phyloP scores from a whole-genome alignment of 2,329 filamentous ascomycete genomes.

The Paramyrothecium sp. region DNA sequence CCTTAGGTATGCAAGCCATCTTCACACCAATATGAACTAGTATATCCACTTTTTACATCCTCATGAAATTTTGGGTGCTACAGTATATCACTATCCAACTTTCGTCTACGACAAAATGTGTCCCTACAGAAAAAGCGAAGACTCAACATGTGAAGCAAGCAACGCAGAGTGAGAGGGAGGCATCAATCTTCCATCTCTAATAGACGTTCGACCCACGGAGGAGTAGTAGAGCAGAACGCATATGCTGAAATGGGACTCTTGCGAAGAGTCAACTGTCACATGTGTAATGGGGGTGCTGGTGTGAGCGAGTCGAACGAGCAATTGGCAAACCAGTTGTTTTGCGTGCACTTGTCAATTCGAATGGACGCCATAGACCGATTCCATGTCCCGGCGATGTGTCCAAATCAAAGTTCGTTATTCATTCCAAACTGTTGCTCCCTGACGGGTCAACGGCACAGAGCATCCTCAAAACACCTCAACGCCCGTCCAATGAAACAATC shows the following conservation, averaged over 20 bases:
- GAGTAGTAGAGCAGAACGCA: conserved; percentile 46
- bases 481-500: neutral
- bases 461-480: neutral
- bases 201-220: conserved; percentile 54
- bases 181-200: conserved; percentile 51
- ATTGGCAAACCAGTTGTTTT: neutral
- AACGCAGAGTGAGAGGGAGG: conserved; percentile 52
- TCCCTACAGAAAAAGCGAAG: conserved; percentile 48
- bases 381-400: too few species aligned
- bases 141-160: conserved; percentile 40
- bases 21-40: too few species aligned
- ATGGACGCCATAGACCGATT: too few species aligned
- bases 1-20: too few species aligned
- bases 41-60: too few species aligned
- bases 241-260: conserved; percentile 49
- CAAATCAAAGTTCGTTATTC: too few species aligned
- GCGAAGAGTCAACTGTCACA: neutral
- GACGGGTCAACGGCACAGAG: neutral
- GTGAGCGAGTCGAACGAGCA: neutral
- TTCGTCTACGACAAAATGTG: conserved; percentile 24
- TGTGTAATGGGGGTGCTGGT: neutral
- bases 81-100: too few species aligned
- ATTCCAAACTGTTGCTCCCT: neutral
- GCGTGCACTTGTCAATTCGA: neutral
- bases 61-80: too few species aligned